Conservation (phyloP, 345 rosid species). For the Microthlaspi erraticum region DNA sequence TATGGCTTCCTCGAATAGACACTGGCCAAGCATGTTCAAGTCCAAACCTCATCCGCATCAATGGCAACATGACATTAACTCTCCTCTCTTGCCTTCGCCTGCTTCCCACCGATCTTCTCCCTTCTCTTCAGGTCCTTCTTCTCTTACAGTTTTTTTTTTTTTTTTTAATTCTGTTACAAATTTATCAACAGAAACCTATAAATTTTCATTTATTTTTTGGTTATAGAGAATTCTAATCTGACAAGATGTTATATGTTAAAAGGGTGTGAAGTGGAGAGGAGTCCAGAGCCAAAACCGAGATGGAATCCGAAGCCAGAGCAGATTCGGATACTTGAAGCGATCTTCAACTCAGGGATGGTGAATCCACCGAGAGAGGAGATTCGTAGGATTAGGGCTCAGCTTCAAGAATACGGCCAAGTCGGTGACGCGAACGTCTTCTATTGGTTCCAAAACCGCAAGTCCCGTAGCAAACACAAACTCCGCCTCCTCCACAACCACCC, state of each 20-base stretch:
- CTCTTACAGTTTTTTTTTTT: no score
- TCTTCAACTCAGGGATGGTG: conserved; percentile 98
- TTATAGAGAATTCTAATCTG: conserved; percentile 17
- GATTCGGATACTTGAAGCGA: conserved; percentile 89
- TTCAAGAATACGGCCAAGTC: conserved; percentile 96
- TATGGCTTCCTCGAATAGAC: conserved; percentile 99
- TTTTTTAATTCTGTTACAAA: no score
- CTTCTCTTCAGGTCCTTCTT: conserved; percentile 39
- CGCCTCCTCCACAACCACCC: conserved; percentile 71
- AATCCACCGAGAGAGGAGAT: conserved; percentile 99
- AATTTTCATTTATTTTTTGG: neutral
- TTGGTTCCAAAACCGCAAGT: conserved; percentile 99
- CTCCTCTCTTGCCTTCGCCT: conserved; percentile 64
- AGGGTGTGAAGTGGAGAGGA: conserved; percentile 82
- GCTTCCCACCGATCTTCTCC: conserved; percentile 64
- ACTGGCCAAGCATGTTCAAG: conserved; percentile 99
- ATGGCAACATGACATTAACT: conserved; percentile 88
- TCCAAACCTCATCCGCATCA: conserved; percentile 89
- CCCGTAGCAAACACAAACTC: conserved; percentile 93
- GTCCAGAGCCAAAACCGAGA: conserved; percentile 97
- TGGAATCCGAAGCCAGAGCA: conserved; percentile 99
- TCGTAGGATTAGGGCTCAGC: conserved; percentile 81
- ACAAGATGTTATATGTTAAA: conserved; percentile 10
- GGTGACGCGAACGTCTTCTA: conserved; percentile 98
- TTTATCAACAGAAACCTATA: neutral